Conservation (phyloP, 2,329 filamentous ascomycete species). For the Phialocephala subalpina region DNA sequence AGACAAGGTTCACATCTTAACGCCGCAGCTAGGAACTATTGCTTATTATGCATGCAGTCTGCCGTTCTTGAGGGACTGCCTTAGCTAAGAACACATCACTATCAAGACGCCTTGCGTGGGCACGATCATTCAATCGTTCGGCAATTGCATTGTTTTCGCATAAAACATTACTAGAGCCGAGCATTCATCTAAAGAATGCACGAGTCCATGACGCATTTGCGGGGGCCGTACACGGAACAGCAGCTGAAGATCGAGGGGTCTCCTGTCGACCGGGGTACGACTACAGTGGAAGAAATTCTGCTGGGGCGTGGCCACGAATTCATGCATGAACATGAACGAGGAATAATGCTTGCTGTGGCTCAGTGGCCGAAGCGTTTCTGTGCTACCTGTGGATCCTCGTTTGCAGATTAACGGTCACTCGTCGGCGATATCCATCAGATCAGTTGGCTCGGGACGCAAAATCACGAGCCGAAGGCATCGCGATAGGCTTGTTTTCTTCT, state of each 20-base stretch:
- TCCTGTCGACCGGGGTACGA: too few species aligned
- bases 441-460: too few species aligned
- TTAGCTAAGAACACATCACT: constrained; percentile 45
- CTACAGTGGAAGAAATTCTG: constrained; percentile 39
- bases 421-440: too few species aligned
- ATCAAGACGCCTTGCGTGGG: constrained; percentile 33
- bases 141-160: constrained; percentile 32
- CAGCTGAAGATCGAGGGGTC: too few species aligned
- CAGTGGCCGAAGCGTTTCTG: too few species aligned
- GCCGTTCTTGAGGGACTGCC: constrained; percentile 44
- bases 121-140: constrained; percentile 30
- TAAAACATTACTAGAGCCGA: constrained; percentile 26
- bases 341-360: constrained; percentile 36
- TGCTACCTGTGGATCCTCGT: too few species aligned
- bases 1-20: constrained; percentile 42
- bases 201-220: constrained; percentile 47
- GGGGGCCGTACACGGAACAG: too few species aligned
- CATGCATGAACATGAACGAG: constrained; percentile 46
- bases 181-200: constrained; percentile 42
- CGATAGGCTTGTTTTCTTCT: too few species aligned
- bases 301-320: constrained; percentile 43
- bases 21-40: constrained; percentile 44
- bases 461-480: too few species aligned
- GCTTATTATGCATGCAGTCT: constrained; percentile 48
- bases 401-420: too few species aligned